These are phyloP conservation scores for Trichoderma reesei DNA, from an alignment of 495 filamentous ascomycete genomes.

Conservation along the genomic window DNA sequence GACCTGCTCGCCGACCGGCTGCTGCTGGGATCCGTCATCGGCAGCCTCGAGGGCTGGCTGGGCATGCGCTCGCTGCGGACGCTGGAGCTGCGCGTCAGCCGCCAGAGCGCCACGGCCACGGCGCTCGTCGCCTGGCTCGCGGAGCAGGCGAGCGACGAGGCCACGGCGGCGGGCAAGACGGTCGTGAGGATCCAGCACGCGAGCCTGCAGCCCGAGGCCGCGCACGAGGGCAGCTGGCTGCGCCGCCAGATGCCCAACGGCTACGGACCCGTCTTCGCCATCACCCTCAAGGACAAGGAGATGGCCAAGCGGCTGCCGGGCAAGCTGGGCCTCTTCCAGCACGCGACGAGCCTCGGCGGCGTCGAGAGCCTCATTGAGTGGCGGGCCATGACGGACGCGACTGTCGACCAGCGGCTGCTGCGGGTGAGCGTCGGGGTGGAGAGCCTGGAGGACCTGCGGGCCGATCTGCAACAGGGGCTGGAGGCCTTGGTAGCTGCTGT, in stretches of 20 bases:
- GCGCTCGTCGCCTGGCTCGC: conserved; percentile 64
- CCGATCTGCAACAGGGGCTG: conserved; percentile 66
- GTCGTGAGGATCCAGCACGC: conserved; percentile 63
- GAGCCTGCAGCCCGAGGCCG: conserved; percentile 53
- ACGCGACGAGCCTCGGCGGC: conserved; percentile 87
- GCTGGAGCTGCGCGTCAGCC: conserved; percentile 67
- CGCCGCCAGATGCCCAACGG: conserved; percentile 84
- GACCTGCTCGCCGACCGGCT: conserved; percentile 55
- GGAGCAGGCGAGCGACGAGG: conserved; percentile 29
- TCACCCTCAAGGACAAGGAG: conserved; percentile 49
- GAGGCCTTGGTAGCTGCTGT: conserved; percentile 42
- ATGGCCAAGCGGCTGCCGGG: conserved; percentile 63
- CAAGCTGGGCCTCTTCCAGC: conserved; percentile 74
- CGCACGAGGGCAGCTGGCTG: conserved; percentile 60
- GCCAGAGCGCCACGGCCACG: conserved; percentile 60
- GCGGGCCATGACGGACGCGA: conserved; percentile 71
- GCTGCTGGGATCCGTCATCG: conserved; percentile 77
- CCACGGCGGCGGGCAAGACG: conserved; percentile 35
- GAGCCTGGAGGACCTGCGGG: conserved; percentile 71
- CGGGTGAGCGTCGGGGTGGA: conserved; percentile 83
- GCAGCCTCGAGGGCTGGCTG: conserved; percentile 84
- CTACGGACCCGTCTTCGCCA: conserved; percentile 78
- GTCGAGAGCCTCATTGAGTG: conserved; percentile 93
- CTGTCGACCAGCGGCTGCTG: conserved; percentile 62
- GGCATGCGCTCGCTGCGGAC: conserved; percentile 79